Evolutionary conservation across 148 eudicot species (phyloP).

Genomic region (Vaccinium macrocarpon): DNA sequence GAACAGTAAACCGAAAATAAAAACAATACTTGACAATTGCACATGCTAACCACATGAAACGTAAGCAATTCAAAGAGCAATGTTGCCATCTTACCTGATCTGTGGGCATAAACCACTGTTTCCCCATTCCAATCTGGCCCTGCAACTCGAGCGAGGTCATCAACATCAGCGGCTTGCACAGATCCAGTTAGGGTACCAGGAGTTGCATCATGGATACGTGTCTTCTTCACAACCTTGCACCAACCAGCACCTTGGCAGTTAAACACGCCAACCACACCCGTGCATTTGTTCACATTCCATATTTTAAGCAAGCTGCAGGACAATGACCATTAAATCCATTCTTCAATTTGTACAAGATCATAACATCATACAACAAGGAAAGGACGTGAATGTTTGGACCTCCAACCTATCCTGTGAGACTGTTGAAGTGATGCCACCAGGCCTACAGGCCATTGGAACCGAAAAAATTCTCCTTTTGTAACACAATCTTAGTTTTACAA

Average conservation of each 20-base stretch:
- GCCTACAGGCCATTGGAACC: not conserved
- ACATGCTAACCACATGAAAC: not conserved
- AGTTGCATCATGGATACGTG: constrained; percentile 75
- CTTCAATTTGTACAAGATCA: not conserved
- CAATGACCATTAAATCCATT: not conserved
- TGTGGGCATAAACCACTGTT: constrained; percentile 50
- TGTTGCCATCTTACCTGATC: constrained; percentile 60
- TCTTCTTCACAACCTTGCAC: constrained; percentile 76
- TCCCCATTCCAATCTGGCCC: constrained; percentile 77
- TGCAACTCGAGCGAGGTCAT: constrained; percentile 52
- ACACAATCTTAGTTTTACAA: not conserved
- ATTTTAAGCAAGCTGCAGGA: constrained; percentile 77
- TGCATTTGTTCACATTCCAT: constrained; percentile 84
- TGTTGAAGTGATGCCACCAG: not conserved
- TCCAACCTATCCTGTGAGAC: not conserved
- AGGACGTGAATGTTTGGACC: not conserved
- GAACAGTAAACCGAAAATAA: not conserved
- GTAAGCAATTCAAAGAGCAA: not conserved
- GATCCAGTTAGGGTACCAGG: constrained; percentile 69
- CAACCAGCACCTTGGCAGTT: constrained; percentile 99
- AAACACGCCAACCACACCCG: constrained; percentile 91
- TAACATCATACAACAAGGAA: not conserved
- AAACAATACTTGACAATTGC: not conserved
- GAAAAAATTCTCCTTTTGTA: not conserved
- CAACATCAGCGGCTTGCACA: constrained; percentile 68